These are phyloP conservation scores for Neopestalotiopsis rosae DNA, from an alignment of 2,329 filamentous ascomycete species.

Conservation along the genomic window DNA sequence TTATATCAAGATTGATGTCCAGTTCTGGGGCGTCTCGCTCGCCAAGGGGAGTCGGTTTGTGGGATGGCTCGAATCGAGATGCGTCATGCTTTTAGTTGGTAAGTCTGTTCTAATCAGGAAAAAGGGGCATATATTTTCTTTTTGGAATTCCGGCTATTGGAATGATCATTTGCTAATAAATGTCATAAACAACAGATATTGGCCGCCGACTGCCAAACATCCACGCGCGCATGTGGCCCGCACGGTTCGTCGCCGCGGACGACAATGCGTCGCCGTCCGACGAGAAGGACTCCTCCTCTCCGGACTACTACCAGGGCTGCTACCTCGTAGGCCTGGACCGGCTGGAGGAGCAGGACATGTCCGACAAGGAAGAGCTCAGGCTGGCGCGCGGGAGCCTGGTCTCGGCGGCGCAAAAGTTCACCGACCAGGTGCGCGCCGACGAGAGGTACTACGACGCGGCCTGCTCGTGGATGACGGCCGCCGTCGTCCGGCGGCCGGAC, in stretches of 20 bases:
- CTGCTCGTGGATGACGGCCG: conserved; percentile 54
- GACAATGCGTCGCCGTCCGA: conserved; percentile 18
- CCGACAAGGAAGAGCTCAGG: conserved; percentile 46
- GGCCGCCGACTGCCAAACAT: conserved; percentile 56
- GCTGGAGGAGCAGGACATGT: conserved; percentile 31
- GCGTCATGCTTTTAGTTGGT: conserved; percentile 63
- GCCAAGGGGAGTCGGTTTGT: conserved; percentile 60
- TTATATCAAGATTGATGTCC: conserved; percentile 66
- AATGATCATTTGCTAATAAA: background rate
- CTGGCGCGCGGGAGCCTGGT: conserved; percentile 49
- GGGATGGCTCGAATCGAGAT: conserved; percentile 69
- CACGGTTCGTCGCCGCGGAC: conserved; percentile 54
- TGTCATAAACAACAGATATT: conserved; percentile 49
- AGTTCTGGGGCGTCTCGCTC: conserved; percentile 68
- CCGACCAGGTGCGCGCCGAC: conserved; percentile 50
- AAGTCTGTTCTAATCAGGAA: conserved; percentile 30
- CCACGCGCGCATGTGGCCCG: conserved; percentile 66
- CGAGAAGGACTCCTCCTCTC: conserved; percentile 25
- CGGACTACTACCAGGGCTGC: conserved; percentile 59
- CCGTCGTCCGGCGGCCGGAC: conserved; percentile 43
- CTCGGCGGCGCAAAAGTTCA: conserved; percentile 52
- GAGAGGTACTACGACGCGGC: conserved; percentile 54
- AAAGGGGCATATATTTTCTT: background rate
- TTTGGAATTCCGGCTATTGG: background rate
- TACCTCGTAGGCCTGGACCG: conserved; percentile 65